A percentile compares a stretch with the other conserved stretches of the same genome.
Conservation (phyloP, 495 filamentous ascomycete genomes). For the Xylaria venustula region DNA sequence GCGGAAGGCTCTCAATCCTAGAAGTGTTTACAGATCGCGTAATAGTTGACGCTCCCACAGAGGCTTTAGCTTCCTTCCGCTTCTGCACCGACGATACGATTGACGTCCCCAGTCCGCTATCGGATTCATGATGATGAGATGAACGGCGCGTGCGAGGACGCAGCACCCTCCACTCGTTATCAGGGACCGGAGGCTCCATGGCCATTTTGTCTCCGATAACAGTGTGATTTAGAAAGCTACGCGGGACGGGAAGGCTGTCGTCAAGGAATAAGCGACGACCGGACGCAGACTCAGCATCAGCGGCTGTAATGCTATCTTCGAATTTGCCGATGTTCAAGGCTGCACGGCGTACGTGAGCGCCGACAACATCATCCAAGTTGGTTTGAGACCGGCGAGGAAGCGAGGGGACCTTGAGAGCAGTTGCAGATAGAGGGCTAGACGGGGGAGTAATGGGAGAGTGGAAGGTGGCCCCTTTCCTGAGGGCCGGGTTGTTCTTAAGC, state of each 20-base stretch:
- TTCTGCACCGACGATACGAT: conserved; percentile 44
- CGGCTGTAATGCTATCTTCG: conserved; percentile 36
- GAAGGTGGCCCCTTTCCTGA: conserved; percentile 66
- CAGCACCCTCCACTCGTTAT: conserved; percentile 42
- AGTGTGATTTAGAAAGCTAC: conserved; percentile 49
- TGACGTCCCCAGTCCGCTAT: conserved; percentile 62
- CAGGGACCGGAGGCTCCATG: conserved; percentile 26
- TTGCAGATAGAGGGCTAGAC: conserved; percentile 37
- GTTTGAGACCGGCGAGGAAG: conserved; percentile 62
- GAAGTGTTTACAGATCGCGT: conserved; percentile 49
- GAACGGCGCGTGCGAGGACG: conserved; percentile 51
- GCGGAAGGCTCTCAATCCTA: conserved; percentile 34
- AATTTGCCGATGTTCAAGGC: conserved; percentile 53
- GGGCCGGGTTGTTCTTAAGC: conserved; percentile 51
- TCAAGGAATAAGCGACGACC: conserved; percentile 37
- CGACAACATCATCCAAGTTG: conserved; percentile 61
- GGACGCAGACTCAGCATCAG: conserved; percentile 26
- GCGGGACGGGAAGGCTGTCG: conserved; percentile 50
- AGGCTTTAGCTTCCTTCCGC: conserved; percentile 24
- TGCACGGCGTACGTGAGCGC: conserved; percentile 52
- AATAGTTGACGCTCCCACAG: conserved; percentile 30
- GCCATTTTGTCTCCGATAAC: conserved; percentile 40
- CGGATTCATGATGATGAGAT: conserved; percentile 56
- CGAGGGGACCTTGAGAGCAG: conserved; percentile 47
- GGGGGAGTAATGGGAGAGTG: conserved; percentile 50